Evolutionary conservation across 1,284 basidiomycete genomes (phyloP), one percentile per base, ranked within the genome.

Genomic region (Coniferiporia weirii): DNA sequence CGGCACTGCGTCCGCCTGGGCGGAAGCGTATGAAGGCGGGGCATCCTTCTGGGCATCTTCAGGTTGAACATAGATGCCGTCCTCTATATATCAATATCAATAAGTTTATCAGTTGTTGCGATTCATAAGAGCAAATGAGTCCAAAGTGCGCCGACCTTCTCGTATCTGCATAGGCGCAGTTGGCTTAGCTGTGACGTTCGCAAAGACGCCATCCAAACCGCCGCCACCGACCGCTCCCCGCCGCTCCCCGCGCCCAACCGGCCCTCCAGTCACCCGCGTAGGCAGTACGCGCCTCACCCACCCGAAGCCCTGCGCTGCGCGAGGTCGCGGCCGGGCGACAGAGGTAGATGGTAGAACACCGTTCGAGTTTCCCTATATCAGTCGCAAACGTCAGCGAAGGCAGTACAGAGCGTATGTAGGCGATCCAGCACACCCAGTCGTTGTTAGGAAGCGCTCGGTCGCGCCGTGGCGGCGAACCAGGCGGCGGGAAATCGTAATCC

Each of bases 101-200:
- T 43, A 50, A 40, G 38, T 27, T 27, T 9, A 15, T 17, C 13
- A 38, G 34, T 10, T 22, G 15, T 36, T 13, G 32, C 27, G 52
- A 22, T 19, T 32, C 15, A 35, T 17, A 49, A 20, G 62, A 62
- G 8, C 48, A 36, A n/a, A 40, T 20, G 56, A 17, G 38, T 15
- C 2, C 15, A 40, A 3, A 40, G 15, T 10, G 8, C 64, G 66
- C 78, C 38, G 58, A 88, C 88, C 89, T 64, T 87, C 81, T 67
- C 76, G 84, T 20, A 87, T 79, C 69, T 73, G 82, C 15, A 81
- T 73, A 48, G 80, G 78, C 20, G 75, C 68, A 46, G 82, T 76
- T 12, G 96, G 96, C 69, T 98, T 97, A 2, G 97, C 97, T 47
- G 87, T 89, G 22, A 99, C 85, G 71, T 99, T 99, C 49, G 89